Conservation (phyloP, 352 stramenopile species). For the Globisporangium okanoganense region DNA sequence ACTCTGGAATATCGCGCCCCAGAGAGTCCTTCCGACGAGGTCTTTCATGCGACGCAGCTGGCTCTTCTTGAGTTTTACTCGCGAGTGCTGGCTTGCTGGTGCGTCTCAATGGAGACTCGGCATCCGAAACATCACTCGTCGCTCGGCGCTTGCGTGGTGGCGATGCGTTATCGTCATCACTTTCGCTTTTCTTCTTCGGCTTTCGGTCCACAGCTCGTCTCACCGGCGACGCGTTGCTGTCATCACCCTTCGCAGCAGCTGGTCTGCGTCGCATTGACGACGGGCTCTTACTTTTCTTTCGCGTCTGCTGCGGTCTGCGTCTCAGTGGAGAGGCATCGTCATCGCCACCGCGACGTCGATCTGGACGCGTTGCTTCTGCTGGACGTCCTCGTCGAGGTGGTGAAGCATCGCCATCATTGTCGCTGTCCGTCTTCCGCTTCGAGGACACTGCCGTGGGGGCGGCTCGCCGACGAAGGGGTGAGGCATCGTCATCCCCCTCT, state of each 20-base stretch:
- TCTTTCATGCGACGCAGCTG: background rate
- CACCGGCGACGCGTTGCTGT: constrained; percentile 27
- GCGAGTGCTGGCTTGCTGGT: background rate
- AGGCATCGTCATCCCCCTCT: constrained; percentile 22
- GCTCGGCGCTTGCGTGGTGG: constrained; percentile 14
- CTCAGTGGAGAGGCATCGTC: constrained; percentile 25
- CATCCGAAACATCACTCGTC: background rate
- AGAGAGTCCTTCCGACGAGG: constrained; percentile 20
- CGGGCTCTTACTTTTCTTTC: background rate
- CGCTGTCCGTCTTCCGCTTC: background rate
- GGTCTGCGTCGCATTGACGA: background rate
- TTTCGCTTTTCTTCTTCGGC: background rate
- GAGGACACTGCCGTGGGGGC: no score
- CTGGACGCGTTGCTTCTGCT: background rate
- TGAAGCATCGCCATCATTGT: constrained; percentile 23
- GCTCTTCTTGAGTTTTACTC: background rate
- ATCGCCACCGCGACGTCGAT: background rate
- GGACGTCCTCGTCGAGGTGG: constrained; percentile 21
- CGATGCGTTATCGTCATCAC: constrained; percentile 20
- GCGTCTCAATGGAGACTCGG: background rate
- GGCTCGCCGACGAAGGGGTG: constrained; percentile 21
- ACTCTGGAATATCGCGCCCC: constrained; percentile 16
- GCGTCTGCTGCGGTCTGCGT: background rate
- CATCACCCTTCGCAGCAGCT: background rate
- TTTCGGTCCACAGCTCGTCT: constrained; percentile 11